Evolutionary conservation across 768 basidiomycete species (phyloP).

Genomic region (Mycena vitilis): DNA sequence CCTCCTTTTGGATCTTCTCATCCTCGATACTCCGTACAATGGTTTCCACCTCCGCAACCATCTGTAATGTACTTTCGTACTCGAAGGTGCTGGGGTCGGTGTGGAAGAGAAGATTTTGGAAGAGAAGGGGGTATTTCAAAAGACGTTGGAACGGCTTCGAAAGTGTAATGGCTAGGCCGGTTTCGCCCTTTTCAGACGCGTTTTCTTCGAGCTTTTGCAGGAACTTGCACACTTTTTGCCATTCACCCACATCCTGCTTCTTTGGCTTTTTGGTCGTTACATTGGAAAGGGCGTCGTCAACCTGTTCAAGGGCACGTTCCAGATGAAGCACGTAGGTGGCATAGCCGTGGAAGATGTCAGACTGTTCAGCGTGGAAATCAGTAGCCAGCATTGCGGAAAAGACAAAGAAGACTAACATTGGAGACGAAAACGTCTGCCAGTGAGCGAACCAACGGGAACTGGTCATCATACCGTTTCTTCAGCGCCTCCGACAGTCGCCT

Average conservation of each 20-base stretch:
- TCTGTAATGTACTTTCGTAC: conserved; percentile 94
- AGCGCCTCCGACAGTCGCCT: conserved; percentile 85
- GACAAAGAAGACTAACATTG: conserved; percentile 71
- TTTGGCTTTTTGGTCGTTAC: conserved; percentile 79
- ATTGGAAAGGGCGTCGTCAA: conserved; percentile 81
- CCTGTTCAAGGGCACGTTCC: conserved; percentile 89
- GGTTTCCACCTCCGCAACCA: conserved; percentile 97
- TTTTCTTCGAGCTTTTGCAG: conserved; percentile 82
- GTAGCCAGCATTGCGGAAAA: conserved; percentile 22
- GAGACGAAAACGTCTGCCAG: conserved; percentile 97
- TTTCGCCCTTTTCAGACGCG: conserved; percentile 90
- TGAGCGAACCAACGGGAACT: conserved; percentile 92
- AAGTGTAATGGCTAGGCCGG: conserved; percentile 92
- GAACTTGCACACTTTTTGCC: conserved; percentile 80
- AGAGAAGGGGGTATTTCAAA: conserved; percentile 96
- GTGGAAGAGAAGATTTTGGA: conserved; percentile 96
- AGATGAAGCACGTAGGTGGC: conserved; percentile 94
- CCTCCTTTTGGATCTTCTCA: conserved; percentile 97
- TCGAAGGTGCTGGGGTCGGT: conserved; percentile 98
- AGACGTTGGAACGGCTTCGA: conserved; percentile 98
- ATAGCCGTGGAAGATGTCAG: conserved; percentile 94
- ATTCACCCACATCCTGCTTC: conserved; percentile 83
- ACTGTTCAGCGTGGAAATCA: conserved; percentile 58
- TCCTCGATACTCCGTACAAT: conserved; percentile 98
- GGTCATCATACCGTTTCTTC: conserved; percentile 92